These are phyloP conservation scores for Gamsiella multidivaricata DNA, from an alignment of 192 early-diverging fungal genomes.

Conservation along the genomic window DNA sequence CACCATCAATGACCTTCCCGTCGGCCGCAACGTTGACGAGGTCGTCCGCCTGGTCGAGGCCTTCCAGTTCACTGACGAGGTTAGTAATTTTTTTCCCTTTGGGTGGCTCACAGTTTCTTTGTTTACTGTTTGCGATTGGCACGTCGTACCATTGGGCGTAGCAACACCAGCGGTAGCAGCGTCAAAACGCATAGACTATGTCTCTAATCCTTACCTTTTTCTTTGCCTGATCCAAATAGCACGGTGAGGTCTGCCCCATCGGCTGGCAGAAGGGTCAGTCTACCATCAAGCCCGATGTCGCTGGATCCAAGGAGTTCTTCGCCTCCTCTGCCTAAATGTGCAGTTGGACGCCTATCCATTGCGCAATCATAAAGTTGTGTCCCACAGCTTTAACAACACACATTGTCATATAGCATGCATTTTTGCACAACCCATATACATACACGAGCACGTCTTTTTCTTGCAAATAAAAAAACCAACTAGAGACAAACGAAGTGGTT, in stretches of 20 bases:
- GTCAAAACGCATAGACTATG: no score
- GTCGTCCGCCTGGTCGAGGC: slow-evolving; percentile 90
- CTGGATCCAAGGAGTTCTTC: slow-evolving; percentile 56
- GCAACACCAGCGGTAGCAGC: no score
- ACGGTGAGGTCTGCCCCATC: slow-evolving; percentile 86
- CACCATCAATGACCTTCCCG: slow-evolving; percentile 90
- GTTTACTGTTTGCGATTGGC: background rate
- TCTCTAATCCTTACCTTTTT: no score
- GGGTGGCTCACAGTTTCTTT: background rate
- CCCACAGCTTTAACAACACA: background rate
- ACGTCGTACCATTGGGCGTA: slow-evolving; percentile 17
- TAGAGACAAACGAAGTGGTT: background rate
- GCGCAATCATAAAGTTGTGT: background rate
- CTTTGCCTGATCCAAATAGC: no score
- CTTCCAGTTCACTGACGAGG: slow-evolving; percentile 91
- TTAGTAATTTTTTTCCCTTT: slow-evolving; percentile 13
- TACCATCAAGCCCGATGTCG: slow-evolving; percentile 55
- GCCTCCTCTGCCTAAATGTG: slow-evolving; percentile 50
- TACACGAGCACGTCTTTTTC: background rate
- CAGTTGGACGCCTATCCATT: background rate
- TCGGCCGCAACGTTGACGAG: slow-evolving; percentile 90
- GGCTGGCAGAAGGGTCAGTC: slow-evolving; percentile 83
- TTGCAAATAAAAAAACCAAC: slow-evolving; percentile 1
- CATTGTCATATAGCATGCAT: slow-evolving; percentile 6
- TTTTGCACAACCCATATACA: background rate